These are phyloP conservation scores for Penicillium coffeae DNA, from an alignment of 495 filamentous ascomycete species.

Conservation along the genomic window DNA sequence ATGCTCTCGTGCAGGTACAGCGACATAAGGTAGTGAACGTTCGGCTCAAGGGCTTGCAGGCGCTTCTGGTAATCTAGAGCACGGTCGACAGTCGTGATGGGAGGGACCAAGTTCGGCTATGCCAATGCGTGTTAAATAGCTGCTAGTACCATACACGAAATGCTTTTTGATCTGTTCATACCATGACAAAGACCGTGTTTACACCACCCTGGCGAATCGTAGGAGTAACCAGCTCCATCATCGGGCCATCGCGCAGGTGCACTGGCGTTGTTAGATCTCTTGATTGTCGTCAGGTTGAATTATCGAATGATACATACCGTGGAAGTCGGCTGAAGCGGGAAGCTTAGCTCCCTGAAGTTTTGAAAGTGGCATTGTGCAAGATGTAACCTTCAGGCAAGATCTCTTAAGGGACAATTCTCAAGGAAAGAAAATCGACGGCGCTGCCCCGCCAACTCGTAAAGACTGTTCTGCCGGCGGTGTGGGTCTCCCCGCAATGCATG, in stretches of 20 bases:
- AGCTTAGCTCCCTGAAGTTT: constrained; percentile 50
- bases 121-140: constrained; percentile 14
- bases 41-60: constrained; percentile 63
- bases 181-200: constrained; percentile 82
- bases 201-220: constrained; percentile 69
- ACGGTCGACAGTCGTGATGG: constrained; percentile 67
- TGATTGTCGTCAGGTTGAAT: constrained; percentile 12
- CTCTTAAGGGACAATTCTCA: neutral
- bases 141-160: neutral
- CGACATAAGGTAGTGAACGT: constrained; percentile 82
- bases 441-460: constrained; percentile 1
- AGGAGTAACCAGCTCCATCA: constrained; percentile 80
- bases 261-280: constrained; percentile 21
- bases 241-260: constrained; percentile 73
- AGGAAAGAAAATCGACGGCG: neutral
- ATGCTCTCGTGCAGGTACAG: constrained; percentile 77
- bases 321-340: constrained; percentile 68
- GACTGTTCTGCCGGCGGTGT: constrained; percentile 15
- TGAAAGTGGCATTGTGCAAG: constrained; percentile 34
- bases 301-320: constrained; percentile 44
- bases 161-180: constrained; percentile 25
- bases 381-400: neutral
- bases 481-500: constrained; percentile 4
- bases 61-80: constrained; percentile 70
- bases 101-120: constrained; percentile 68